These are phyloP conservation scores for Psophocarpus tetragonolobus DNA, from an alignment of 306 rosid species.

Conservation along the genomic window DNA sequence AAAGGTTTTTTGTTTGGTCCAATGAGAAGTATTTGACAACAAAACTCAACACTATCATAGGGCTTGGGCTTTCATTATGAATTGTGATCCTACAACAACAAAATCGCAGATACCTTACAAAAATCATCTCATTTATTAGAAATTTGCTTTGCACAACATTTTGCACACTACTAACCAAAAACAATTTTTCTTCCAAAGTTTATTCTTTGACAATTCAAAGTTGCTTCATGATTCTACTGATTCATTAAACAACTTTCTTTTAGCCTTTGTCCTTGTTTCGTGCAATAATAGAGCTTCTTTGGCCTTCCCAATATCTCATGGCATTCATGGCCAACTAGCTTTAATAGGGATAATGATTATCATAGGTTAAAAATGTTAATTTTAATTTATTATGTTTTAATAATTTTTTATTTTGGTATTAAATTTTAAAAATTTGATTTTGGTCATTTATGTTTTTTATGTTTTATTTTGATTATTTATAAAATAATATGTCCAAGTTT, in stretches of 20 bases:
- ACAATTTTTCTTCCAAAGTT: neutral
- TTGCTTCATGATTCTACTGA: neutral
- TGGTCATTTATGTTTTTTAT: too few species aligned
- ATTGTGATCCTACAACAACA: neutral
- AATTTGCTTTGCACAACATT: neutral
- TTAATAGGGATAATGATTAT: neutral
- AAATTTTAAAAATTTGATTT: too few species aligned
- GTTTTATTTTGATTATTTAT: too few species aligned
- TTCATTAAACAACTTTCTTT: neutral
- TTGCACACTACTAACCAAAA: neutral
- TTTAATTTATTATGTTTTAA: too few species aligned
- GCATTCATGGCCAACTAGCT: neutral
- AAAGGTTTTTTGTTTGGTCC: neutral
- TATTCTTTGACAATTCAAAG: neutral
- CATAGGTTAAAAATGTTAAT: too few species aligned
- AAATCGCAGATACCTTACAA: neutral
- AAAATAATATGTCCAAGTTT: too few species aligned
- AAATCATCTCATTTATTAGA: neutral
- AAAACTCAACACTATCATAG: neutral
- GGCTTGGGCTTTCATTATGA: neutral
- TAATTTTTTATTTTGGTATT: too few species aligned
- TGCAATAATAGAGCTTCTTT: neutral
- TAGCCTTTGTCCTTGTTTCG: neutral
- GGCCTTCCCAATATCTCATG: neutral
- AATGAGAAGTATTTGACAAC: neutral